A percentile compares a stretch with the other conserved stretches of the same genome.
phyloP scores from a whole-genome alignment of 805 yeast species.

The Candida anglica region DNA sequence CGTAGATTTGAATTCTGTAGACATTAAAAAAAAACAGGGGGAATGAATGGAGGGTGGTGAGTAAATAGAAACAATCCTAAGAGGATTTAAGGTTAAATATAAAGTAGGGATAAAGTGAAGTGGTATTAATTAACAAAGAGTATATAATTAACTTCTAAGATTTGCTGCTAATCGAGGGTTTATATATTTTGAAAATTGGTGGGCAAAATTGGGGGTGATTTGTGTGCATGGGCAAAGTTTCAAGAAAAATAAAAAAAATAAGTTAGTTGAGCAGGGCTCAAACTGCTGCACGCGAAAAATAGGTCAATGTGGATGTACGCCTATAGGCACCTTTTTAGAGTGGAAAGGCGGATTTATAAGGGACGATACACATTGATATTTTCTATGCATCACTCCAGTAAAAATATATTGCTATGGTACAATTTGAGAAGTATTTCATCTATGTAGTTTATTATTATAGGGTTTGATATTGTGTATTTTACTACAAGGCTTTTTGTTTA shows the following conservation, averaged over 20 bases:
- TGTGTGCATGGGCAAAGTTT: neutral
- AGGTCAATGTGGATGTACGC: conserved; percentile 1
- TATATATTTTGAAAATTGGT: conserved; percentile 1
- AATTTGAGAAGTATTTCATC: too few species aligned
- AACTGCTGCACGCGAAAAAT: too few species aligned
- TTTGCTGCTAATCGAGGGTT: conserved; percentile 1
- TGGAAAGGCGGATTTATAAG: too few species aligned
- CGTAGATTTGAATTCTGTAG: conserved; percentile 34
- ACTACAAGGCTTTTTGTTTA: too few species aligned
- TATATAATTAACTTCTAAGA: too few species aligned
- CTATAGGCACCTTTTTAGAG: neutral
- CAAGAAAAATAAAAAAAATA: neutral
- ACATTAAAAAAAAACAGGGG: neutral
- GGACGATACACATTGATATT: too few species aligned
- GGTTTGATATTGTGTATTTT: too few species aligned
- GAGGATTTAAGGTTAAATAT: neutral
- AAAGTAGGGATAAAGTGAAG: too few species aligned
- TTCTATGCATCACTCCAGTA: too few species aligned
- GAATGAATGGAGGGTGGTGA: neutral
- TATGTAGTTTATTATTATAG: too few species aligned
- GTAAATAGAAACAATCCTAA: neutral
- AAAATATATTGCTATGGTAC: too few species aligned
- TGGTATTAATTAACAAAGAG: too few species aligned
- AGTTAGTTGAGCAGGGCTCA: conserved; percentile 1
- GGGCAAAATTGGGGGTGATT: conserved; percentile 1